Base-by-base conservation (phyloP, 2,329 filamentous ascomycete genomes). In the Alternaria sp. region DNA sequence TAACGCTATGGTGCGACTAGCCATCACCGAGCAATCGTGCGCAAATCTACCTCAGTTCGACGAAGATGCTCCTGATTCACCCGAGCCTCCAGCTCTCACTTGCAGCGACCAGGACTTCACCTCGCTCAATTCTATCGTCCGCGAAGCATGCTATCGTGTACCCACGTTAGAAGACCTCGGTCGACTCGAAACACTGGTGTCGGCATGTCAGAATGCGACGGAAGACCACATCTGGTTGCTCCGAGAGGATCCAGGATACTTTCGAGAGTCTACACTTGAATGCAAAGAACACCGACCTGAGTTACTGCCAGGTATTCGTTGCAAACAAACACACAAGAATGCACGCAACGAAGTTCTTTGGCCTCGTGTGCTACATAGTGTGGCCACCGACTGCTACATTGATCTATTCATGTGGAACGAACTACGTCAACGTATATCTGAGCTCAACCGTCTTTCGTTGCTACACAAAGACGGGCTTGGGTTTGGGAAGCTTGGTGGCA, bases 201-300 rank as follows among this genome's bases (percentile, higher is more conserved):
- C 70, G 3, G 84, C 67, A 12, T 44, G 50, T 3, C 47, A 46
- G 5, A 19, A 78, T 86, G 72, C 79, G 80, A 12, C 65, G 25
- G 82, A 87, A 58, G 87, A 89, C 71, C 85, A 89, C 66, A 46
- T 88, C 0, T 86, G 83, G 82, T 69, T 81, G 0, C 75, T 90
- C 3, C 81, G 87, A 8, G 87, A 90, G 67, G 88, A 90, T 69
- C 87, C 87, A 0, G 76, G 76, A 1, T 89, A 88, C 73, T 89
- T 89, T 65, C 74, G 80, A 5, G 78, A 85, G 2, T 58, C 74
- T 0, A 46, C 87, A 1, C 64, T 70, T 9, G 83, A 86, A 2
- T 69, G 71, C 40, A 79, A 77, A 23, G 84, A 87, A 13, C 86
- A 88, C 67, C 76, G 81, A 0, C 69, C 9, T 8, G 55, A 63